Base-by-base conservation (phyloP, 306 rosid species). In the Biancaea sappan region DNA sequence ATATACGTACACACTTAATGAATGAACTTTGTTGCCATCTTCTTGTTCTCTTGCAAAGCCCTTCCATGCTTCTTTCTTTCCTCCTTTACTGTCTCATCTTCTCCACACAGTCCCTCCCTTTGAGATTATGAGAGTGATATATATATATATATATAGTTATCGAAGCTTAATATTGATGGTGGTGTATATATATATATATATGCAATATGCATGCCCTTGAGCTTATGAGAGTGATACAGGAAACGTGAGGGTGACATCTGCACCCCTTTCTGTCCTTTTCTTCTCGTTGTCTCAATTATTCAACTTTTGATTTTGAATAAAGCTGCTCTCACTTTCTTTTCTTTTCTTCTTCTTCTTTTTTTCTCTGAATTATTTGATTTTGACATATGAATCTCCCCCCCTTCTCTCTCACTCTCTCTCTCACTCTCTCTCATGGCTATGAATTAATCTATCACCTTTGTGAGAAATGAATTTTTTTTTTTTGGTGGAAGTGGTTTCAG, bases 171-270 rank as follows among this genome's bases (percentile, higher is more conserved):
- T 35, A 35, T 2, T 35, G 38, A 35, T 35, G 38, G n/a, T 31
- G 5, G 5, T 31, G 5, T 31, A 31, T 31, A 31, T 31, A 31
- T 31, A 31, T 31, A 31, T 31, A 31, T 31, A 31, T 31, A 31
- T 31, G 2, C 5, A n/a, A n/a, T n/a, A n/a, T n/a, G n/a, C n/a
- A n/a, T n/a, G n/a, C n/a, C n/a, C n/a, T n/a, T n/a, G n/a, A n/a
- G n/a, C n/a, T n/a, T n/a, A n/a, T 68, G 82, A 82, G n/a, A 69
- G 79, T 35, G 84, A 79, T 66, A 69, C 52, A 3, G 75, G 71
- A 75, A 64, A 41, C 43, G 70, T 67, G 76, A 72, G 46, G 46
- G 47, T 75, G 78, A 72, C 76, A 41, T 69, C 28, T 71, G 80
- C 72, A 69, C 58, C 47, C 53, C 13, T 25, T 70, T 63, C 18